Base-by-base conservation (phyloP, 2,329 filamentous ascomycete species). In the Lachnellula arida region DNA sequence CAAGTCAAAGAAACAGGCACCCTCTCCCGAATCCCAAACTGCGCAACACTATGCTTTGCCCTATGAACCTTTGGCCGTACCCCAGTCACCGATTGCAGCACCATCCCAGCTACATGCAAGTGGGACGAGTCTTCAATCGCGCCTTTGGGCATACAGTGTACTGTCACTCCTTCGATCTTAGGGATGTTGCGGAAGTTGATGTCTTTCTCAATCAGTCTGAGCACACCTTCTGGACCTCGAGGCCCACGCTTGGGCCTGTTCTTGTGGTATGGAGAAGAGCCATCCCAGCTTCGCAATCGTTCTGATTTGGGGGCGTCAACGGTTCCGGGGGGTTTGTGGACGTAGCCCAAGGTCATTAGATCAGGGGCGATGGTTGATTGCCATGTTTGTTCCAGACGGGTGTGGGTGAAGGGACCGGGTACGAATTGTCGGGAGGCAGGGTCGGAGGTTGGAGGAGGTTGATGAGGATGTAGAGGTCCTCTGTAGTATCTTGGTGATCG, bases 401-500 rank as follows among this genome's bases (percentile, higher is more conserved):
- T 89, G 49, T 89, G 79, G 69, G 87, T 88, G 79, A 97, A 99
- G 2, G 94, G 94, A 0, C 94, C 94, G 0, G 94, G 92, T 25
- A 89, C 79, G 72, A 94, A 99, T 69, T 91, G 80, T 70, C 94
- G 88, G 57, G 94, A 96, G 28, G 87, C 82, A 0, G 92, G 92
- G 67, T 97, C 89, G 60, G 92, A 94, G 51, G 86, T 82, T 40
- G 85, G 81, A n/a, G 91, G 93, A 57, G 91, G 89, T 76, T 96
- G 91, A 68, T 97, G 85, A 50, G 94, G 94, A 71, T 97, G 92
- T 23, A 97, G 80, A 61, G 92, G 92, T 55, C 94, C 94, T 68
- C 93, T 89, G 73, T 96, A 86, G 81, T 92, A 99, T 76, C 93
- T 94, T 61, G 94, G 94, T 50, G 93, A 87, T 62, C 92, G 91